Percentiles rank a stretch among this genome's conserved stretches.
Evolutionary conservation across 2,329 filamentous ascomycete genomes (phyloP).

Genomic region (Ophiostoma triangulosporum): DNA sequence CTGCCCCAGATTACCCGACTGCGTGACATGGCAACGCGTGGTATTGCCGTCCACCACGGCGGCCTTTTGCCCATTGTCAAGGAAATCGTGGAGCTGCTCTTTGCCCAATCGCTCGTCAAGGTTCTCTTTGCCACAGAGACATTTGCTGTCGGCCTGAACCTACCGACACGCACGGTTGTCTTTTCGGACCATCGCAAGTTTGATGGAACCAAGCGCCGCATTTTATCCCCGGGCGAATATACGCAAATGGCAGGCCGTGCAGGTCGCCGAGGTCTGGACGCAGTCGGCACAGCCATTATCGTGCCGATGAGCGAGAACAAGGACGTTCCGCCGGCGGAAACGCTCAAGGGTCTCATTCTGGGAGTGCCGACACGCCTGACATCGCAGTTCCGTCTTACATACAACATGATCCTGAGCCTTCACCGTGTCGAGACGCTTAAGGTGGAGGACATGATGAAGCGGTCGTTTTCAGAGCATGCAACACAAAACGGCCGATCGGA

Average conservation of each 20-base stretch:
- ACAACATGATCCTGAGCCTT: constrained; percentile 98
- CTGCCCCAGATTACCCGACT: constrained; percentile 88
- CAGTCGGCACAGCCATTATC: constrained; percentile 88
- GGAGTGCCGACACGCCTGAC: constrained; percentile 89
- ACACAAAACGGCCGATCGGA: constrained; percentile 89
- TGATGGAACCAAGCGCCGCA: constrained; percentile 82
- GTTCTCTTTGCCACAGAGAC: constrained; percentile 96
- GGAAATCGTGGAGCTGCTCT: constrained; percentile 92
- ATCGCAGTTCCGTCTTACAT: constrained; percentile 92
- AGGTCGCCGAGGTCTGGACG: constrained; percentile 81
- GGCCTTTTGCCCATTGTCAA: constrained; percentile 93
- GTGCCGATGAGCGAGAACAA: constrained; percentile 68
- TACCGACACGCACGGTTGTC: constrained; percentile 90
- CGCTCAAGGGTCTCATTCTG: constrained; percentile 85
- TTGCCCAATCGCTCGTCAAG: constrained; percentile 89
- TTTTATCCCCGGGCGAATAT: constrained; percentile 87
- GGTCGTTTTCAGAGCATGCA: constrained; percentile 95
- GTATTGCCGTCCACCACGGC: constrained; percentile 92
- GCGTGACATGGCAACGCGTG: constrained; percentile 70
- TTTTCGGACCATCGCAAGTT: constrained; percentile 97
- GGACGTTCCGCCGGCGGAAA: constrained; percentile 73
- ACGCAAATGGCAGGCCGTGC: constrained; percentile 97
- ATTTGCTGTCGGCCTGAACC: constrained; percentile 94
- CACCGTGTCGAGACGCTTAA: constrained; percentile 91
- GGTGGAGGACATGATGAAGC: constrained; percentile 99